A percentile compares a stretch with the other conserved stretches of the same genome.
These are phyloP conservation scores for Phanerodontia chrysosporium DNA, from an alignment of 768 basidiomycete species.

Conservation along the genomic window DNA sequence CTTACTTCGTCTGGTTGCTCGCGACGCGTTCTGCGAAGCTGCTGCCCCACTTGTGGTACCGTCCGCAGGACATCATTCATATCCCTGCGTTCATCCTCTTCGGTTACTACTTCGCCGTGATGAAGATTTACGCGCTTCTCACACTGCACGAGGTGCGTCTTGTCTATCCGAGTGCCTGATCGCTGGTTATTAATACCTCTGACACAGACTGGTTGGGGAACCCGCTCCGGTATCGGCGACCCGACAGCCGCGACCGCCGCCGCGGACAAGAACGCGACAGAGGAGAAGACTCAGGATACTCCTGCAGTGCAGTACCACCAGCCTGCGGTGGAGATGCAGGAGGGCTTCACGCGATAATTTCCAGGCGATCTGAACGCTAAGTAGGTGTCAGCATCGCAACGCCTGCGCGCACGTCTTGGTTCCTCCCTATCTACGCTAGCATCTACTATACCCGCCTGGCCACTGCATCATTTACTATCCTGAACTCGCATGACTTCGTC, in stretches of 20 bases:
- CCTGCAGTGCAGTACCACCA: constrained; percentile 17
- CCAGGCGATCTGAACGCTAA: background rate
- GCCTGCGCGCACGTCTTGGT: background rate
- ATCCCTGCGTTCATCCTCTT: constrained; percentile 71
- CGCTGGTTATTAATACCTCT: background rate
- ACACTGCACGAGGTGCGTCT: constrained; percentile 81
- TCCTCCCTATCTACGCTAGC: constrained; percentile 8
- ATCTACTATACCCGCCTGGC: constrained; percentile 12
- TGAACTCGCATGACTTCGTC: background rate
- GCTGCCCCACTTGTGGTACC: constrained; percentile 53
- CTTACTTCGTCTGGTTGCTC: constrained; percentile 66
- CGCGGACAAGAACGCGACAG: constrained; percentile 36
- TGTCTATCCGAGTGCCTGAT: background rate
- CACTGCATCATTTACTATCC: constrained; percentile 5
- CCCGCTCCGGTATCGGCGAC: constrained; percentile 91
- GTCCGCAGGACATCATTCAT: constrained; percentile 55
- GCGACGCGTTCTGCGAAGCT: constrained; percentile 76
- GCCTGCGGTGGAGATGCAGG: constrained; percentile 29
- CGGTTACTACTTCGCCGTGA: constrained; percentile 91
- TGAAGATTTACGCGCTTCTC: constrained; percentile 89
- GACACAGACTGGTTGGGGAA: constrained; percentile 85
- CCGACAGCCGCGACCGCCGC: constrained; percentile 73
- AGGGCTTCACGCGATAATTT: constrained; percentile 21
- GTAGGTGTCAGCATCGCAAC: background rate
- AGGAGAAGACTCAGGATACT: constrained; percentile 19